Evolutionary conservation across 352 stramenopile species (phyloP), one percentile per base, ranked within the genome.

Genomic region (Pythium guiyangense): DNA sequence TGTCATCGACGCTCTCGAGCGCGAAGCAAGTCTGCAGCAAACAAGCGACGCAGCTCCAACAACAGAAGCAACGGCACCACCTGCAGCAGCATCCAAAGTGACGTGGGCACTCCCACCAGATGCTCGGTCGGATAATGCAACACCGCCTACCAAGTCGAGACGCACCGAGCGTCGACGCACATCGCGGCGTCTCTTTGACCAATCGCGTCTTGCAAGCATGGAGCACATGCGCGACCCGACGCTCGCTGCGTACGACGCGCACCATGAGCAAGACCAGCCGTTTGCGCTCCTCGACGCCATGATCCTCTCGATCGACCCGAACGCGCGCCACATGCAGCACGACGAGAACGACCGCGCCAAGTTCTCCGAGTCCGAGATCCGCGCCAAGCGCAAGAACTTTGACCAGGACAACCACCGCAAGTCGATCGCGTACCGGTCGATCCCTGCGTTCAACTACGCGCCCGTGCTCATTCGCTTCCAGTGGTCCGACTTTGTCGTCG

Each of bases 401-500:
- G 74, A 77, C n/a, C 65, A 88, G 37, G 79, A 90, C 25, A 61
- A 73, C 8, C 72, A 77, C 37, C 76, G 66, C 39, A 90, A 90
- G 47, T 78, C 75, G 10, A 71, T 90, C 49, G 75, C 74, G 10
- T 62, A 73, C 20, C 77, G 74, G 18, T 73, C 69, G 22, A 86
- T 84, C 25, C 79, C 79, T 18, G 70, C 77, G 10, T 90, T 90
- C 57, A 88, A 88, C 39, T 88, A 88, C 58, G 65, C 74, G 42
- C 75, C 75, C 0, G 69, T 90, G 37, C 26, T 71, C 14, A 79
- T 90, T 54, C 76, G 85, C 37, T 88, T 90, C 53, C 74, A 90
- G 56, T 88, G 79, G 77, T 88, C 77, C 0, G 77, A 87, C 49
- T 90, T 90, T 37, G 77, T 90, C 9, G 70, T 90, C 17, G 79